Evolutionary conservation across 257 asterid genomes (phyloP), one percentile per base, ranked within the genome.

Genomic region (Solanum commersonii): DNA sequence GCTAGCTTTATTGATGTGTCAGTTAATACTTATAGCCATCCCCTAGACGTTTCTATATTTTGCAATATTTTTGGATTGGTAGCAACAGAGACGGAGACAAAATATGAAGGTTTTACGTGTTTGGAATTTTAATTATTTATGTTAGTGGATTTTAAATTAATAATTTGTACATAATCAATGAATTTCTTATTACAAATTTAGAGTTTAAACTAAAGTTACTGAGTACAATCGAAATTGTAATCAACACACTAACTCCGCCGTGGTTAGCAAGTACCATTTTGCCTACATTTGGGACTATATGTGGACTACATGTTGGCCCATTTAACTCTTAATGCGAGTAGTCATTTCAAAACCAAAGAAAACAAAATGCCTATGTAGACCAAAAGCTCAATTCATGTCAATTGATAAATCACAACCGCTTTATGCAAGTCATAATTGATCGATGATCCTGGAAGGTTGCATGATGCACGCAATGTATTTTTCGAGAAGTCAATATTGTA

Each of bases 171-270:
- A 18, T 2, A 56, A 6, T 56, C 3, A 56, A 18, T 18, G 0
- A 18, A 56, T 52, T 16, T 52, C 0, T 16, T 52, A 52, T 52
- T 52, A 52, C 0, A 6, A 16, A 6, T 52, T 16, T 6, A 16
- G 0, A 52, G 0, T 52, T 52, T 16, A 0, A 52, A 52, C 10
- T 52, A 52, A 6, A 52, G 1, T 52, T 52, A 52, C 4, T 16
- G 4, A 16, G 0, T 52, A 16, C 1, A 52, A 6, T 16, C 0
- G 4, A 52, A 52, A 2, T 0, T 16, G 0, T 16, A 52, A 16
- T 52, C 23, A 52, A 16, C 23, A 6, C 5, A 52, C 9, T 52
- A 16, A 52, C 10, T 52, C n/a, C 1, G 9, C n/a, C 4, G 2
- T 6, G n/a, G 4, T 52, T 52, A 52, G 63, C n/a, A 18, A 52